These are phyloP conservation scores for Tolypocladium album DNA, from an alignment of 2,329 filamentous ascomycete genomes.

Conservation along the genomic window DNA sequence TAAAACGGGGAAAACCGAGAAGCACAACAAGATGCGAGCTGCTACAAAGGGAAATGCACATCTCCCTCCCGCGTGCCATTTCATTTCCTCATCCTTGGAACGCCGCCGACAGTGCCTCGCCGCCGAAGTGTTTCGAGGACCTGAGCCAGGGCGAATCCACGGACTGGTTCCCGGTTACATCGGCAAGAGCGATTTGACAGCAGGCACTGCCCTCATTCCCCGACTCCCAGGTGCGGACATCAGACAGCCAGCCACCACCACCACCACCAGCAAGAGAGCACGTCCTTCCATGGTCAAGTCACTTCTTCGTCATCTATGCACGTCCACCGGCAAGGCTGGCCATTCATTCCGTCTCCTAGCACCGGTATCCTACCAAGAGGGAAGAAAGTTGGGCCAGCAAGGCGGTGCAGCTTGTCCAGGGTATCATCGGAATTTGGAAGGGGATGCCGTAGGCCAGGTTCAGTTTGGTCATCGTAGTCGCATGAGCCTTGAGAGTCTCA, in stretches of 20 bases:
- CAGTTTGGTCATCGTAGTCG: not conserved
- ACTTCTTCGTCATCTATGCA: not conserved
- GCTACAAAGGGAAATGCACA: not conserved
- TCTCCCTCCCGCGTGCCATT: not conserved
- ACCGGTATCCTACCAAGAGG: constrained; percentile 9
- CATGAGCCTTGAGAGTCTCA: not conserved
- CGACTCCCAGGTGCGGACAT: not conserved
- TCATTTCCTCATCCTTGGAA: not conserved
- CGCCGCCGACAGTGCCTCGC: not conserved
- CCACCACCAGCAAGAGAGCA: not conserved
- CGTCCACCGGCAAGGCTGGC: not conserved
- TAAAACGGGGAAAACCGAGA: constrained; percentile 1
- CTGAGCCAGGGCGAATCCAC: not conserved
- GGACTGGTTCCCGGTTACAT: not conserved
- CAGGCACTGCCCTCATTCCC: not conserved
- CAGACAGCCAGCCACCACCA: not conserved
- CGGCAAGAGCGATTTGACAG: not conserved
- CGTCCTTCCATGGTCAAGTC: not conserved
- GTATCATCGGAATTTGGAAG: constrained; percentile 15
- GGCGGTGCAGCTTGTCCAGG: constrained; percentile 8
- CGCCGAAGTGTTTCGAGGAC: not conserved
- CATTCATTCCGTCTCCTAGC: constrained; percentile 6
- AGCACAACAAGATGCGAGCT: not conserved
- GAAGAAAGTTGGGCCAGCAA: constrained; percentile 5
- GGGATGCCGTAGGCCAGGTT: constrained; percentile 7